A percentile compares a stretch with the other conserved stretches of the same genome.
phyloP scores from a whole-genome alignment of 352 stramenopile species.

The Phytophthora agathidicida region DNA sequence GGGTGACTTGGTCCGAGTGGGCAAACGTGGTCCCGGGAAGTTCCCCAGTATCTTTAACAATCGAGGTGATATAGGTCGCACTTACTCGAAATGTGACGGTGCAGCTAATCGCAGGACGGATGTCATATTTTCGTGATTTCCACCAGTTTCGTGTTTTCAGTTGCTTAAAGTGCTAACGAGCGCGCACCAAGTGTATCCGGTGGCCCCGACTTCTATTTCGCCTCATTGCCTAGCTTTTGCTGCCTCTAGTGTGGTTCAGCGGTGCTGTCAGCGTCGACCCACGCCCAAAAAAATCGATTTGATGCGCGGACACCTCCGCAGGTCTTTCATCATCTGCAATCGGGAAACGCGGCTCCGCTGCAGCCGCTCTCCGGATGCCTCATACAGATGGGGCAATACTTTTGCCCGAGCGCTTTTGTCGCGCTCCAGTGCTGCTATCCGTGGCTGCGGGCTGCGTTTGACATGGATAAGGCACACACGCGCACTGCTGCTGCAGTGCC shows the following conservation, averaged over 20 bases:
- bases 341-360: slow-evolving; percentile 24
- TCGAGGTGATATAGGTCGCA: no score
- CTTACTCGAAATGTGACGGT: slow-evolving; percentile 32
- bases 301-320: slow-evolving; percentile 6
- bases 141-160: not conserved
- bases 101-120: slow-evolving; percentile 1
- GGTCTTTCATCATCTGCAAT: slow-evolving; percentile 34
- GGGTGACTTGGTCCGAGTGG: no score
- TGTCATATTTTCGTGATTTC: not conserved
- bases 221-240: no score
- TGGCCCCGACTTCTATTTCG: no score
- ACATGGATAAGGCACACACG: not conserved
- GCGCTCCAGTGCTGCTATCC: not conserved
- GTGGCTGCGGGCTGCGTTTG: slow-evolving; percentile 14
- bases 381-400: slow-evolving; percentile 28
- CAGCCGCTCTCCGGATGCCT: slow-evolving; percentile 17
- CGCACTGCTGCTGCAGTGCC: slow-evolving; percentile 3
- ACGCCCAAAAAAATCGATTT: no score
- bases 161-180: no score
- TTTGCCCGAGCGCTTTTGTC: not conserved
- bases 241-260: no score
- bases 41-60: no score
- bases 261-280: no score
- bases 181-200: not conserved
- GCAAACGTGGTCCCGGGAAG: no score